Evolutionary conservation across 768 basidiomycete species (phyloP), one percentile per base, ranked within the genome.

Genomic region (Rubroboletus pulcherrimus): DNA sequence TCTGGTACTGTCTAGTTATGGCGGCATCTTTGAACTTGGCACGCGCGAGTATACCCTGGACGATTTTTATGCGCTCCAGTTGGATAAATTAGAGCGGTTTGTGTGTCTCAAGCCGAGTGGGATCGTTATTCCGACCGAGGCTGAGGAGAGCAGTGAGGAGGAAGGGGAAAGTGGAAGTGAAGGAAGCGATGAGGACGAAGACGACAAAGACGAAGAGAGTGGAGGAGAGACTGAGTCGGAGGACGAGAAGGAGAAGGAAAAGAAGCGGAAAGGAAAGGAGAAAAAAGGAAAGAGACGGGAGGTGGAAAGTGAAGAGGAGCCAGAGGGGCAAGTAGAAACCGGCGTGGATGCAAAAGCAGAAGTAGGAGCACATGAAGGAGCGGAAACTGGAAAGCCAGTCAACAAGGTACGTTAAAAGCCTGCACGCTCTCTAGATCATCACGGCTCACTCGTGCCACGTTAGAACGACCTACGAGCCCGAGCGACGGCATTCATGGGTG

Each of bases 41-140:
- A 78, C 87, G 12, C 81, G 83, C 24, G 93, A 97, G 70, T 93
- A 89, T 61, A 95, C 93, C 0, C 75, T 97, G 7, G 92, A 94
- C 65, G 94, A 96, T 63, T 97, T 95, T 64, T 77, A 93, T 70
- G 77, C 81, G 2, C 71, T 97, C 11, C 81, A 85, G 55, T 77
- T 97, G 19, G 92, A 94, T 64, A 95, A 95, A 69, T 74, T 95
- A 71, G 93, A 95, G 39, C 73, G 79, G 10, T 95, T 82, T 64
- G 68, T 77, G 2, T 93, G 91, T 61, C 74, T 94, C 63, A 90
- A 87, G 69, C 75, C 80, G 45, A 86, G 83, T 51, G 83, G 75
- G 7, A 73, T 87, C 8, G 69, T 81, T 21, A 83, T 91, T 49
- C 79, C 81, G 9, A 81, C 79, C 0, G 84, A 84, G 24, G 86